Evolutionary conservation across 1,284 basidiomycete genomes (phyloP).

Genomic region (Leccinum idahoense): DNA sequence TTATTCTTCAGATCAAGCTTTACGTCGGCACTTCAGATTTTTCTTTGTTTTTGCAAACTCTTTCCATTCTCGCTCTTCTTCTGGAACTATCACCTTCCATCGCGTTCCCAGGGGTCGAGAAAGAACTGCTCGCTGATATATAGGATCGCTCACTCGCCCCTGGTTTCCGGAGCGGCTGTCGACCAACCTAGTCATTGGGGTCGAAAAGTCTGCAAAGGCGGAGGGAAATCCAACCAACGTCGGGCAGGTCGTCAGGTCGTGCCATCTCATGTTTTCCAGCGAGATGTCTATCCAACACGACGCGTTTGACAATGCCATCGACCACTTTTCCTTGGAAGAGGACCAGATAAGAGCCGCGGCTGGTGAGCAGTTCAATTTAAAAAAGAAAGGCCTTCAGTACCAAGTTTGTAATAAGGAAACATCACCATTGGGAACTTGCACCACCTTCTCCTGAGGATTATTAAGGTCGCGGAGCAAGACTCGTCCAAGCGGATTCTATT

Average conservation of each 20-base stretch:
- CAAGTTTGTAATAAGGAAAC: no score
- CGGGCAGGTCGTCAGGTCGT: constrained; percentile 64
- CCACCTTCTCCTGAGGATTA: no score
- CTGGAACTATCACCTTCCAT: constrained; percentile 61
- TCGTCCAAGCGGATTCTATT: no score
- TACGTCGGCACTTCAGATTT: constrained; percentile 75
- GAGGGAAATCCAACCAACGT: constrained; percentile 66
- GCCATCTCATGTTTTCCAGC: no score
- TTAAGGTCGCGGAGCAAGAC: no score
- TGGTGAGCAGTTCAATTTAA: no score
- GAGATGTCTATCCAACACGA: no score
- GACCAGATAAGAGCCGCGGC: no score
- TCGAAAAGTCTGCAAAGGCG: constrained; percentile 51
- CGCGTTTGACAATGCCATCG: no score
- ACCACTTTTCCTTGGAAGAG: no score
- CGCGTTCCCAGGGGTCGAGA: constrained; percentile 71
- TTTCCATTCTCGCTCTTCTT: constrained; percentile 68
- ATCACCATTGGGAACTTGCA: no score
- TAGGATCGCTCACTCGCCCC: constrained; percentile 76
- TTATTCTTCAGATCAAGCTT: constrained; percentile 70
- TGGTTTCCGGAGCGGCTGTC: constrained; percentile 68
- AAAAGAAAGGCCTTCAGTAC: no score
- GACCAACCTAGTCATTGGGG: constrained; percentile 68
- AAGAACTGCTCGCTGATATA: constrained; percentile 62
- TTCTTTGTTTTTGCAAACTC: constrained; percentile 70